Evolutionary conservation across 1,139 yeast genomes (phyloP), one percentile per base, ranked within the genome.

Genomic region (Pichia sp.): DNA sequence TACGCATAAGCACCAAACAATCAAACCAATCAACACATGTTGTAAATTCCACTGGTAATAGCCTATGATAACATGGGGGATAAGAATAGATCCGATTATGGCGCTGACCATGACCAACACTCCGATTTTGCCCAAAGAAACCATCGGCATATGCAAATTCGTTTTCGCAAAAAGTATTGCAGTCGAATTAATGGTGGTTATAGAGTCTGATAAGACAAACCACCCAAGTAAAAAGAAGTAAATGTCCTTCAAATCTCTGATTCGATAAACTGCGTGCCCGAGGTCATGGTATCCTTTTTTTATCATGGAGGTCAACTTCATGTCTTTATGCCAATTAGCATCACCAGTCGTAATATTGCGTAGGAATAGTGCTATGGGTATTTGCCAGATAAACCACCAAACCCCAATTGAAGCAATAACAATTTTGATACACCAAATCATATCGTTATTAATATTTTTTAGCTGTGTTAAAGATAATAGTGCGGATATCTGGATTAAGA

Each of bases 171-270:
- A 85, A 47, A 85, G 66, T 30, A 85, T 79, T 0, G 92, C 90
- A 0, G 90, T 84, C 1, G 89, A 82, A 65, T 85, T 85, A 56
- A 85, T 85, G 0, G 92, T 85, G 1, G 89, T 84, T 16, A 84
- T 72, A 1, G 88, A 83, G 62, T 85, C 92, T 15, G 87, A 79
- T 4, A 85, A 73, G 50, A 85, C 75, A 61, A 85, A 85, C 90
- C 90, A 85, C 0, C 87, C 88, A 0, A 79, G 54, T 8, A 85
- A 68, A 61, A 82, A 85, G 10, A 78, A 74, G 15, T 79, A 73
- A 30, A 85, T 86, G 61, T 85, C 90, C 59, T 74, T 75, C 64
- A 85, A 69, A 49, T 78, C 69, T 2, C 78, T 72, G 1, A 85
- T 87, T 60, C 80, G 83, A 47, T 72, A 74, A 29, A 82, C 70